Base-by-base conservation (phyloP, 495 filamentous ascomycete genomes). In the Glonium stellatum region DNA sequence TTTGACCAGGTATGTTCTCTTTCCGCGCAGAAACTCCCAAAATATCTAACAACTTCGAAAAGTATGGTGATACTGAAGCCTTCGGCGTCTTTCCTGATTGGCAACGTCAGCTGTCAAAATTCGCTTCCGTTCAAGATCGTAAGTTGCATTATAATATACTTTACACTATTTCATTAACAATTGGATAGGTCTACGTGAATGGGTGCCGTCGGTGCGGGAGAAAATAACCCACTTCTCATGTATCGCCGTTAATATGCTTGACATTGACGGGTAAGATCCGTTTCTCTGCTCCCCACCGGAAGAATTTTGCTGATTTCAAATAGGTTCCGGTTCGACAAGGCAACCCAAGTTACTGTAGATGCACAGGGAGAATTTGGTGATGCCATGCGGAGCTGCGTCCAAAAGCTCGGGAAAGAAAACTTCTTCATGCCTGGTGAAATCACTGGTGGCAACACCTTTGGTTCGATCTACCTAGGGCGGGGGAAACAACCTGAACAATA, bases 51-150 rank as follows among this genome's bases (percentile, higher is more conserved):
- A 39, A 56, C 18, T 44, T 46, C 19, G 12, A 5, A 23, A 77
- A 87, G 69, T 87, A 85, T 57, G 85, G 85, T 44, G 84, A 87
- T 63, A 81, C 80, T 23, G 83, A 84, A 67, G 82, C 85, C 13
- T 87, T 87, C 60, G 85, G 85, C 58, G 81, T 84, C 25, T 86
- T 76, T 54, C 84, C 83, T 1, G 84, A 87, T 63, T 89, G 83
- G 81, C 73, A 86, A 65, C 76, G 79, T 65, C 80, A 88, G 71
- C 75, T 89, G 46, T 80, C 86, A 8, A 89, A 88, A 62, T 89
- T 89, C 69, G 84, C 84, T 37, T 87, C 81, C 36, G 86, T 88
- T 8, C 86, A 89, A 69, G 86, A 89, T 66, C 83, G 86, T 44
- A 44, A 18, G 39, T 44, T 15, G 13, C 13, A n/a, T 11, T 11